Percentiles rank a stretch among this genome's conserved stretches.
Conservation (phyloP, 257 asterid genomes). For the Fraxinus anomala region DNA sequence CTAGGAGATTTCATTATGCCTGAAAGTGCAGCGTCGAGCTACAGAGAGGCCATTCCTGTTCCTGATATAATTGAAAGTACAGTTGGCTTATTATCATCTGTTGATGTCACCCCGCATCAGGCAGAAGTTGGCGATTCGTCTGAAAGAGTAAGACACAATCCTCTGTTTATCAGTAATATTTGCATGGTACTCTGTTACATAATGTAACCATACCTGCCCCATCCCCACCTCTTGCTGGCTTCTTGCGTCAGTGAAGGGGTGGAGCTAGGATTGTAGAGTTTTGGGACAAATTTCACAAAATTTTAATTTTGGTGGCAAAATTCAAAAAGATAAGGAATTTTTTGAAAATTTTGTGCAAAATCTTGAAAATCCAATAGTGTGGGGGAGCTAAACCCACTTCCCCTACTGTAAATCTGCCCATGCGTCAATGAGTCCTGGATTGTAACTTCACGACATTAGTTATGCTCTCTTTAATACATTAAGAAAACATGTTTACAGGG, state of each 20-base stretch:
- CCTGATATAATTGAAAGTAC: slow-evolving; percentile 89
- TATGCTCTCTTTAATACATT: not conserved
- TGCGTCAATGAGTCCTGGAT: not conserved
- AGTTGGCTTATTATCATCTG: slow-evolving; percentile 62
- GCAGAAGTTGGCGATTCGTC: slow-evolving; percentile 65
- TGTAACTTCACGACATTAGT: not conserved
- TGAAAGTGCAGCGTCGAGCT: slow-evolving; percentile 57
- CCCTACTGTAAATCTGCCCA: too few relatives aligned
- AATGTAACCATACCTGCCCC: not conserved
- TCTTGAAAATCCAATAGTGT: too few relatives aligned
- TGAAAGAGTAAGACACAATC: slow-evolving; percentile 51
- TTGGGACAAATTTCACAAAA: too few relatives aligned
- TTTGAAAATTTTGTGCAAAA: too few relatives aligned
- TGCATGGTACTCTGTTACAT: not conserved
- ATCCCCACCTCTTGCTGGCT: not conserved
- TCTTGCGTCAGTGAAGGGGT: not conserved
- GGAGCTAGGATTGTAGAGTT: too few relatives aligned
- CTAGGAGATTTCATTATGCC: slow-evolving; percentile 60
- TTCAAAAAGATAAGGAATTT: too few relatives aligned
- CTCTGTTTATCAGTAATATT: not conserved
- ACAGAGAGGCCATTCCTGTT: slow-evolving; percentile 55
- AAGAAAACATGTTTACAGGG: not conserved
- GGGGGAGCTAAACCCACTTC: too few relatives aligned
- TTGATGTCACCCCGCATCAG: slow-evolving; percentile 66
- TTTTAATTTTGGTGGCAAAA: too few relatives aligned